Conservation (phyloP, 73 alveolate genomes). For the Paramecium tetraurelia region DNA sequence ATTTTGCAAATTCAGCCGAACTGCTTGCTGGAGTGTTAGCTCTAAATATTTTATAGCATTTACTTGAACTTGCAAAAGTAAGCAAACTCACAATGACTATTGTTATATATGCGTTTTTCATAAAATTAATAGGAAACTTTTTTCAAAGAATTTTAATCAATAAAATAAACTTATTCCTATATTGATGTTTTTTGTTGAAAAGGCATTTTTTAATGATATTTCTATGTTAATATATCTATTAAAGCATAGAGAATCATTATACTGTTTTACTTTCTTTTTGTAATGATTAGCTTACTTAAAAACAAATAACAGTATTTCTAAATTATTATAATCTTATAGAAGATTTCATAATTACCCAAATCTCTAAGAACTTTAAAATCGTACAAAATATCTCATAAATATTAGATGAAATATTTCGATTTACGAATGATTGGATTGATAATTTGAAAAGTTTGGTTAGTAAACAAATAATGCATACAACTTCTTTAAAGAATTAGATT, state of each 20-base stretch:
- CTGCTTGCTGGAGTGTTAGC: conserved; percentile 4
- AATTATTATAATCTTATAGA: no score
- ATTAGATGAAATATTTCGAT: neutral
- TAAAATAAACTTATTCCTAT: neutral
- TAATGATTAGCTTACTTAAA: no score
- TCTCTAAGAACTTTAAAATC: no score
- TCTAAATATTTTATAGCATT: neutral
- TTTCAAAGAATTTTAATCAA: neutral
- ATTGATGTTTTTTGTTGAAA: neutral
- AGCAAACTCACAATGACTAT: neutral
- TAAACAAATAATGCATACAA: neutral
- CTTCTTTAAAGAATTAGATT: neutral
- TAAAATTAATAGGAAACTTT: neutral
- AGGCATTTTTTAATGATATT: neutral
- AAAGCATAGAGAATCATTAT: no score
- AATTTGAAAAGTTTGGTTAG: neutral
- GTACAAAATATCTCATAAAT: no score
- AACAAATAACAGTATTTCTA: no score
- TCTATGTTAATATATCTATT: neutral
- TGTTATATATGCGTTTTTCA: conserved; percentile 16
- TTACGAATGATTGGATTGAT: neutral
- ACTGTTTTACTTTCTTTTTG: no score
- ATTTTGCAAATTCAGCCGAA: neutral
- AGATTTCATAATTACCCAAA: no score
- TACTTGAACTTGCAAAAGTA: neutral